Evolutionary conservation across 164 flowering plant species (phyloP).

Genomic region (Brasenia schreberi): DNA sequence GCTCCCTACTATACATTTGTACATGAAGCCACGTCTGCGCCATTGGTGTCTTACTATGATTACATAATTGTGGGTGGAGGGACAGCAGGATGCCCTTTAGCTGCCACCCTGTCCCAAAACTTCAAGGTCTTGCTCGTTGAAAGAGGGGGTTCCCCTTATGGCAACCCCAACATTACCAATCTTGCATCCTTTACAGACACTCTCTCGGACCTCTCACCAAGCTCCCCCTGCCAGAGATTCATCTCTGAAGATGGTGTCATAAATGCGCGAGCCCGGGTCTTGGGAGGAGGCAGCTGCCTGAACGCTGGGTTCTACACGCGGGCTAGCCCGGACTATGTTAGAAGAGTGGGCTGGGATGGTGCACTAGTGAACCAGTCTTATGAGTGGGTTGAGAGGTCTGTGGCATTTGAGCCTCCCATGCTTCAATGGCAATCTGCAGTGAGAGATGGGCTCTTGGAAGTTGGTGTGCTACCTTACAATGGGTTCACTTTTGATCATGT

Average conservation of each 20-base stretch:
- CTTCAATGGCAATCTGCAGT: slow-evolving; percentile 65
- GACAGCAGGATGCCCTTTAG: slow-evolving; percentile 93
- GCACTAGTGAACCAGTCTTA: slow-evolving; percentile 71
- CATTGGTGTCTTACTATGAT: slow-evolving; percentile 28
- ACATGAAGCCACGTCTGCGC: slow-evolving; percentile 46
- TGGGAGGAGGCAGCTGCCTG: slow-evolving; percentile 84
- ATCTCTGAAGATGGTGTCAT: slow-evolving; percentile 85
- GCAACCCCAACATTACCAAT: slow-evolving; percentile 47
- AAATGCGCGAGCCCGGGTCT: slow-evolving; percentile 65
- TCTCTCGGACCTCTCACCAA: slow-evolving; percentile 50
- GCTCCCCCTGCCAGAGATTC: slow-evolving; percentile 55
- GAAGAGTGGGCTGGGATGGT: slow-evolving; percentile 54
- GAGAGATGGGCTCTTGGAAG: slow-evolving; percentile 59
- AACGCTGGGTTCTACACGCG: slow-evolving; percentile 97
- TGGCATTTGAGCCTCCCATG: slow-evolving; percentile 46
- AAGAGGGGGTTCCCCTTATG: slow-evolving; percentile 79
- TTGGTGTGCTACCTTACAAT: slow-evolving; percentile 68
- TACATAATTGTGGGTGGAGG: slow-evolving; percentile 99
- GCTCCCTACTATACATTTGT: slow-evolving; percentile 49
- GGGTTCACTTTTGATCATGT: slow-evolving; percentile 85
- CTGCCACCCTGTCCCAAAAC: slow-evolving; percentile 73
- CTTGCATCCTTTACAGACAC: slow-evolving; percentile 54
- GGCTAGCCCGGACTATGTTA: slow-evolving; percentile 46
- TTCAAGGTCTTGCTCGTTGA: slow-evolving; percentile 70
- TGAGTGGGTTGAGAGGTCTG: slow-evolving; percentile 72